Percentiles rank a stretch among this genome's conserved stretches.
Evolutionary conservation across 2,329 filamentous ascomycete species (phyloP).

Genomic region (Alternaria triticina): DNA sequence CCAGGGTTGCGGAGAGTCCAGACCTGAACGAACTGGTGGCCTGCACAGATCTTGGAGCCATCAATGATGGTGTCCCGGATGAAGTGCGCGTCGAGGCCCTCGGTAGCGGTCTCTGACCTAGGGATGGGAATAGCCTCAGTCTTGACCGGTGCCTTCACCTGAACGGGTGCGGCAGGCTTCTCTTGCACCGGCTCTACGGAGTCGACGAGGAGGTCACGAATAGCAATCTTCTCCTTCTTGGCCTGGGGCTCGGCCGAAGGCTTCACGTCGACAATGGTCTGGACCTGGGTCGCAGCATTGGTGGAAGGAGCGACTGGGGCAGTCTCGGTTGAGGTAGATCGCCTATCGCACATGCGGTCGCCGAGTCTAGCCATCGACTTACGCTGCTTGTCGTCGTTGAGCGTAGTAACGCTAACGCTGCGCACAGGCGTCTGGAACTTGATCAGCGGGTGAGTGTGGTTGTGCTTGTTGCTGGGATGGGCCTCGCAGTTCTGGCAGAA

Average conservation of each 20-base stretch:
- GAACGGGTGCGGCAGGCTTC: constrained; percentile 36
- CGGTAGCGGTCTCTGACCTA: constrained; percentile 13
- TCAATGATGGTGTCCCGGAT: constrained; percentile 80
- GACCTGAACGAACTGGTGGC: constrained; percentile 81
- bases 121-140: constrained; percentile 15
- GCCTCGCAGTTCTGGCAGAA: constrained; percentile 96
- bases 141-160: constrained; percentile 15
- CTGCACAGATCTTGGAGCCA: constrained; percentile 73
- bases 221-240: constrained; percentile 52
- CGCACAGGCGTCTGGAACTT: constrained; percentile 95
- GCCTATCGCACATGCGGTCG: constrained; percentile 59
- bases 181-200: constrained; percentile 36
- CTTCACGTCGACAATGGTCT: constrained; percentile 67
- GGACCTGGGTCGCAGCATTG: constrained; percentile 66
- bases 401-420: constrained; percentile 84
- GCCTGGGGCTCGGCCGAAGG: constrained; percentile 58
- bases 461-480: constrained; percentile 81
- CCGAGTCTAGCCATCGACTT: constrained; percentile 73
- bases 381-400: constrained; percentile 76
- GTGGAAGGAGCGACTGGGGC: constrained; percentile 53
- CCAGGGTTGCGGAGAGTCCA: constrained; percentile 93
- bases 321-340: constrained; percentile 61
- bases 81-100: constrained; percentile 69
- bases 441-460: constrained; percentile 94
- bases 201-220: constrained; percentile 48